phyloP scores from a whole-genome alignment of 148 eudicot genomes.

The Diospyros lotus region DNA sequence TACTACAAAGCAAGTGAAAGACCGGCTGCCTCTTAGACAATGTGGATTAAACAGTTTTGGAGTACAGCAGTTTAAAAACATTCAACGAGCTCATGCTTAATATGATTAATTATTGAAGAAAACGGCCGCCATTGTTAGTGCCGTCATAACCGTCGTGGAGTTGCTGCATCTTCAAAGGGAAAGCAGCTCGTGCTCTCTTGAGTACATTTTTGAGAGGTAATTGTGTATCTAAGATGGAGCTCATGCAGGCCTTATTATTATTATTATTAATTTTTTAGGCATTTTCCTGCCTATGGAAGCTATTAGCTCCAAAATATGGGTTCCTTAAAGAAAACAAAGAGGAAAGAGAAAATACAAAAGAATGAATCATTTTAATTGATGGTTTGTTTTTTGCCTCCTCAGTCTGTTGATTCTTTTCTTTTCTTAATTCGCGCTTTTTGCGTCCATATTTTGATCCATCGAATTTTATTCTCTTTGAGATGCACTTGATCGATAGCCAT shows the following conservation, averaged over 20 bases:
- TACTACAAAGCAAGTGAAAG: slow-evolving; percentile 61
- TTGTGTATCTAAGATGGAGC: neutral
- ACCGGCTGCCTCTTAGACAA: slow-evolving; percentile 16
- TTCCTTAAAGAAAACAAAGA: neutral
- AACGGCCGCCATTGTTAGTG: neutral
- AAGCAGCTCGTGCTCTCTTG: neutral
- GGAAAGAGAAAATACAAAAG: neutral
- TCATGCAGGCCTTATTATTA: neutral
- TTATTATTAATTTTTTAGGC: slow-evolving; percentile 13
- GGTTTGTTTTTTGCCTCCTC: slow-evolving; percentile 11
- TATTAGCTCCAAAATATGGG: neutral
- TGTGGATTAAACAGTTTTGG: neutral
- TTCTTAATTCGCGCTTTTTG: neutral
- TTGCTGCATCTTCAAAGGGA: slow-evolving; percentile 1
- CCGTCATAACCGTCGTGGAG: neutral
- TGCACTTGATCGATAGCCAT: no score
- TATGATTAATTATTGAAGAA: neutral
- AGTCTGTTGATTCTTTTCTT: slow-evolving; percentile 9
- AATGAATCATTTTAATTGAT: slow-evolving; percentile 2
- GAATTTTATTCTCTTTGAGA: neutral
- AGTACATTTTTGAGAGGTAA: slow-evolving; percentile 1
- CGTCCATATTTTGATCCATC: neutral
- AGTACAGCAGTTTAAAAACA: neutral
- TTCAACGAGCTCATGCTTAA: neutral
- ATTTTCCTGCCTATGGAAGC: slow-evolving; percentile 5